A percentile compares a stretch with the other conserved stretches of the same genome.
phyloP scores from a whole-genome alignment of 768 basidiomycete genomes.

The Tylopilus intermedius region DNA sequence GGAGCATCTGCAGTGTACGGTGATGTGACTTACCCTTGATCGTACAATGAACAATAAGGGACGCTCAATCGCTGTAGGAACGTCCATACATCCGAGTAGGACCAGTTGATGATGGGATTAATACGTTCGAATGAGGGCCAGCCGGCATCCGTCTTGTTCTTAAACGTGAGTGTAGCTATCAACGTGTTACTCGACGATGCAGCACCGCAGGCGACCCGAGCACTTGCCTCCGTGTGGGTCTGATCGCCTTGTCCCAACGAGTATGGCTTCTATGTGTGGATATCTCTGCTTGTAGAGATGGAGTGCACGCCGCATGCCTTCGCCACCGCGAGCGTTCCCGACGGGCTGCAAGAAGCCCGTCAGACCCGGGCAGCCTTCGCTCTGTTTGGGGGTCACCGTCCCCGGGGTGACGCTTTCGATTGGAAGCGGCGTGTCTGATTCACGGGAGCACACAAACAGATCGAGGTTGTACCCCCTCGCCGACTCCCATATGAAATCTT shows the following conservation, averaged over 20 bases:
- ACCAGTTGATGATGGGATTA: constrained; percentile 96
- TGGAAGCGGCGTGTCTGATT: constrained; percentile 39
- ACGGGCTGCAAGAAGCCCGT: constrained; percentile 33
- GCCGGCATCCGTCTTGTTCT: constrained; percentile 76
- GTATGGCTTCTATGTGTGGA: constrained; percentile 68
- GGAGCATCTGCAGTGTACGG: not conserved
- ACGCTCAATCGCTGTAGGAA: constrained; percentile 73
- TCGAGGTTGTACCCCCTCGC: constrained; percentile 66
- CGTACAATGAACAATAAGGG: constrained; percentile 86
- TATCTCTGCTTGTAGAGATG: constrained; percentile 63
- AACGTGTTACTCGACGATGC: not conserved
- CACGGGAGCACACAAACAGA: constrained; percentile 42
- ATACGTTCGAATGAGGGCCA: constrained; percentile 91
- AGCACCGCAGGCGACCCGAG: not conserved
- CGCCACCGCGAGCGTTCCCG: constrained; percentile 54
- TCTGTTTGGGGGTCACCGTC: constrained; percentile 24
- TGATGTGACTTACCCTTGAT: constrained; percentile 65
- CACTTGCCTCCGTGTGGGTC: constrained; percentile 92
- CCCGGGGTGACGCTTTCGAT: constrained; percentile 45
- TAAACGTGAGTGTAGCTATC: constrained; percentile 66
- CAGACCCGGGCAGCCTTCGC: constrained; percentile 1
- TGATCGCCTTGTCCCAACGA: constrained; percentile 82
- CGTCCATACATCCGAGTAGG: constrained; percentile 83
- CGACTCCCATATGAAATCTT: constrained; percentile 71
- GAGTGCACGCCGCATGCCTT: constrained; percentile 77